Evolutionary conservation across 352 stramenopile species (phyloP), one percentile per base, ranked within the genome.

Genomic region (Globisporangium apiculatum): DNA sequence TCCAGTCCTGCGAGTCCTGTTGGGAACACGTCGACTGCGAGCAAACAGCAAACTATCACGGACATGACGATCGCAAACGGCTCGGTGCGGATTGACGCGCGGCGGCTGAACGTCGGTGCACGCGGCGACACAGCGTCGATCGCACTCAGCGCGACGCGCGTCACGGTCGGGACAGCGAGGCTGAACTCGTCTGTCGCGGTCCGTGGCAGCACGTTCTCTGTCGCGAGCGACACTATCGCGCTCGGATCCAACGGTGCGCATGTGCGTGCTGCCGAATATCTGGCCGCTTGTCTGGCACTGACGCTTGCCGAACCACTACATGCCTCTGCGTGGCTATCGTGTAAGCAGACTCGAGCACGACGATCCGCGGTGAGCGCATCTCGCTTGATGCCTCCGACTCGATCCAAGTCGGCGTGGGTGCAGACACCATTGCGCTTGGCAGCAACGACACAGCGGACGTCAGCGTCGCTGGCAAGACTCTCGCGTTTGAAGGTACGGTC

Each of bases 401-500:
- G 31, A 48, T 65, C 17, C 38, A 12, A 1, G 31, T 67, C 12
- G 61, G 56, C 37, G 46, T 56, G 18, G 57, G 49, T 14, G 38
- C 61, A 6, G 50, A 51, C 24, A 12, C 37, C 14, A 42, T 67
- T 60, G 48, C 15, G 49, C 49, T 65, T 46, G 60, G 60, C 12
- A 52, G 43, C 60, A 57, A 56, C 15, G 31, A 51, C 15, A 55
- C 60, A n/a, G 60, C 49, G 31, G 56, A 69, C 24, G 43, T 75
- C 3, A 56, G 53, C 5, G 11, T 81, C 36, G 45, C 58, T 15
- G 51, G 49, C 0, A 51, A 63, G 50, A 17, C 62, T n/a, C 40
- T 82, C 7, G 57, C 40, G 8, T 9, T 72, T 7, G 36, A 51
- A 47, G 72, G 70, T 79, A 57, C 36, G 68, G 38, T 5, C 3